Base-by-base conservation (phyloP, 129 eudicot species). In the Helichrysum umbraculigerum region DNA sequence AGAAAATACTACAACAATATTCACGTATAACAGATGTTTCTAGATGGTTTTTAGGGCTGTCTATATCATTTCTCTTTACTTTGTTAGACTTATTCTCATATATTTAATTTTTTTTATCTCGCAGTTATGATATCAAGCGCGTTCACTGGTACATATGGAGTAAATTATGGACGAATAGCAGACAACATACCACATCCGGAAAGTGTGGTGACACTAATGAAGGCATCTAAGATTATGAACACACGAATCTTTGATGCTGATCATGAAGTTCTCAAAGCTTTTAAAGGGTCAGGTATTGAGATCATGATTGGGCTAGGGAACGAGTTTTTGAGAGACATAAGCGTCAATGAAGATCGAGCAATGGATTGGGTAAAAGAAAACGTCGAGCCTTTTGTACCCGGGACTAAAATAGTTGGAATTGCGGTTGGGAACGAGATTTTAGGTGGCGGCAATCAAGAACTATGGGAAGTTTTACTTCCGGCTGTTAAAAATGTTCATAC, bases 161-260 rank as follows among this genome's bases (percentile, higher is more conserved):
- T 95, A 35, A 95, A 95, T 66, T 95, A 95, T 56, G 99, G 99
- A 35, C 78, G 92, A 63, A 85, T 91, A 33, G 91, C 96, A 0
- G 95, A 95, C 84, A 95, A 95, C 78, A 78, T 95, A 68, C 99
- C 99, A 14, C 72, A 54, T 3, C 99, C 99, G 3, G 96, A 86
- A 73, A 91, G 87, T 42, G 99, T 95, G 1, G 97, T 85, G 10
- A 85, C 90, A 0, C 94, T 95, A 50, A 88, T 95, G 60, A 89
- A 85, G 64, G 95, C 96, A 0, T 75, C 85, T 41, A 89, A 81
- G 84, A 87, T 95, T 52, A 91, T 76, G 88, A 95, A 95, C 89
- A 78, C 82, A 10, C 73, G 97, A 70, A 95, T 95, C 78, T 95
- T 89, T 51, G 96, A 95, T 51, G 93, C 96, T 0, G 90, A 89